Conservation (phyloP, 495 filamentous ascomycete genomes). For the Daldinia bambusicola region DNA sequence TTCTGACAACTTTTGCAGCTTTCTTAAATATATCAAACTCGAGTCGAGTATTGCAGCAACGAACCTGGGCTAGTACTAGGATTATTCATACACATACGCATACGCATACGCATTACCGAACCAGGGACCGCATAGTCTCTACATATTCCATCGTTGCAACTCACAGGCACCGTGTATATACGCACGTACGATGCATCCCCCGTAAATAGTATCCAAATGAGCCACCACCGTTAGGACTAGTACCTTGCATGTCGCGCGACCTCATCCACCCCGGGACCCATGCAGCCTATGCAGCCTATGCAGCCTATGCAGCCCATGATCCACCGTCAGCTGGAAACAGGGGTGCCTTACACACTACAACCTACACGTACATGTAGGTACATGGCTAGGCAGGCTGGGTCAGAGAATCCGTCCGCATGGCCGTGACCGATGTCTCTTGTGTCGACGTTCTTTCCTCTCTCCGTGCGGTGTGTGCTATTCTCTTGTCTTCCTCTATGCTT, state of each 20-base stretch:
- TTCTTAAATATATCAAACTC: not conserved
- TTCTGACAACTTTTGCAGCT: not conserved
- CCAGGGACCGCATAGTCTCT: slow-evolving; percentile 10
- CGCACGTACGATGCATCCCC: slow-evolving; percentile 24
- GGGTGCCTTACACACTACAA: slow-evolving; percentile 43
- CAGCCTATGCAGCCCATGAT: slow-evolving; percentile 39
- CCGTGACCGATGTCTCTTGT: slow-evolving; percentile 30
- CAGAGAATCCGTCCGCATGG: slow-evolving; percentile 31
- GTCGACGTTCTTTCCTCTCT: slow-evolving; percentile 33
- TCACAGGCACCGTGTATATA: slow-evolving; percentile 23
- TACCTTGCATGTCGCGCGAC: slow-evolving; percentile 44
- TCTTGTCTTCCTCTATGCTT: slow-evolving; percentile 32
- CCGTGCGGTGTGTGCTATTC: slow-evolving; percentile 4
- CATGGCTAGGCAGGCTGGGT: slow-evolving; percentile 38
- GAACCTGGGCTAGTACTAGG: not conserved
- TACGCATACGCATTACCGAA: not conserved
- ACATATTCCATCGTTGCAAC: slow-evolving; percentile 1
- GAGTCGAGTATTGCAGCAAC: slow-evolving; percentile 1
- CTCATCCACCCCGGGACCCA: slow-evolving; percentile 42
- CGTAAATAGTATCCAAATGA: slow-evolving; percentile 42
- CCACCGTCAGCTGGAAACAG: slow-evolving; percentile 45
- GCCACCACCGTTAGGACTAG: slow-evolving; percentile 39
- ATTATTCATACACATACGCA: not conserved
- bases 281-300: slow-evolving; percentile 17
- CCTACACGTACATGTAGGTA: slow-evolving; percentile 31